phyloP scores from a whole-genome alignment of 2,329 filamentous ascomycete genomes.

The Ophiosphaerella korrae region DNA sequence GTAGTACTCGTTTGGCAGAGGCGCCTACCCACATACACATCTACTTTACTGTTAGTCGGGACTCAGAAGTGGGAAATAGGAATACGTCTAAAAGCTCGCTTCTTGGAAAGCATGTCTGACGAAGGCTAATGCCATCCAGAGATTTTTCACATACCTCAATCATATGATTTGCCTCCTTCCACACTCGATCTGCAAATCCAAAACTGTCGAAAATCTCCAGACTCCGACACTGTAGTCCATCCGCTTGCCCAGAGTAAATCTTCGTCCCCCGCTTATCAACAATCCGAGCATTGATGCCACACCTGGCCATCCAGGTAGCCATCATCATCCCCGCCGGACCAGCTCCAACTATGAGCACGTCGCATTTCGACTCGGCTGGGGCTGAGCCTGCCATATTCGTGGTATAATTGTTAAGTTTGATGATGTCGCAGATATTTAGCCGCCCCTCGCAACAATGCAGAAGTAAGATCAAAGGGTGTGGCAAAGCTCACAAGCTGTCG shows the following conservation, averaged over 20 bases:
- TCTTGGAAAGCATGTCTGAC: too few species aligned
- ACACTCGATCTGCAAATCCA: conserved; percentile 66
- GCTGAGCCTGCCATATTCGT: conserved; percentile 27
- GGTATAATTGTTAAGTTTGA: neutral
- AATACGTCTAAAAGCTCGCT: too few species aligned
- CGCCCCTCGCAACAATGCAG: neutral
- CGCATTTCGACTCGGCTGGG: conserved; percentile 38
- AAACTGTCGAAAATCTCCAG: conserved; percentile 64
- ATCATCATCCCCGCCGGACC: conserved; percentile 50
- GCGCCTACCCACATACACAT: conserved; percentile 47
- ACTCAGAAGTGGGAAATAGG: too few species aligned
- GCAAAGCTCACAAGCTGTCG: neutral
- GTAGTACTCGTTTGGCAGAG: neutral
- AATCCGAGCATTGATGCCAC: conserved; percentile 48
- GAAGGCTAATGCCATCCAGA: too few species aligned
- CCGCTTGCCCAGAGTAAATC: conserved; percentile 49
- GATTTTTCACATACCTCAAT: conserved; percentile 59
- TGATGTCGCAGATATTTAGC: neutral
- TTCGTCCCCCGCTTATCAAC: conserved; percentile 51
- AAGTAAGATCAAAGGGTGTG: neutral
- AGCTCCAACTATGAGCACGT: conserved; percentile 48
- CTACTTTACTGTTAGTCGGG: conserved; percentile 11
- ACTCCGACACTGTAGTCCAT: conserved; percentile 50
- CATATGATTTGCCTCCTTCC: conserved; percentile 71
- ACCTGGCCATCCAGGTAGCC: conserved; percentile 49